Conservation (phyloP, 129 eudicot genomes). For the Centaurea solstitialis region DNA sequence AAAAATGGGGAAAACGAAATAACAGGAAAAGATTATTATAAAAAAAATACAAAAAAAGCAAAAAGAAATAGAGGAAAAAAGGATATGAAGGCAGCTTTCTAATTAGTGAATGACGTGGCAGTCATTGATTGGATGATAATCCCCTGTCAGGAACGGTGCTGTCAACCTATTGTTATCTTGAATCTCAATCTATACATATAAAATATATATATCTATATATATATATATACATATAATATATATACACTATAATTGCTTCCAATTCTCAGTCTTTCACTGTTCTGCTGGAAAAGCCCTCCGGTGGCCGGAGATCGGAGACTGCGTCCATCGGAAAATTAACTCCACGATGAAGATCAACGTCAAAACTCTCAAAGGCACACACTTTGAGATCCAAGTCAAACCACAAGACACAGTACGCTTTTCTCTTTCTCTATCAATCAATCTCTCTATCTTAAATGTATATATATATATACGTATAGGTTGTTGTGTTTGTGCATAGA, state of each 20-base stretch:
- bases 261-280: neutral
- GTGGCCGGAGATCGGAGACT: slow-evolving; percentile 4
- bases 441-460: neutral
- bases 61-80: neutral
- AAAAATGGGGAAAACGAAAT: too few species aligned
- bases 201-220: neutral
- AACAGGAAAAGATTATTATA: neutral
- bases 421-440: neutral
- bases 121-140: neutral
- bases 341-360: slow-evolving; percentile 51
- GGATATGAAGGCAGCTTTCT: neutral
- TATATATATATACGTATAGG: neutral
- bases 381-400: slow-evolving; percentile 63
- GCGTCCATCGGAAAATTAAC: neutral
- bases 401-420: slow-evolving; percentile 48
- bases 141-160: neutral
- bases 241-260: neutral
- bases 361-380: slow-evolving; percentile 61
- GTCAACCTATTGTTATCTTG: neutral
- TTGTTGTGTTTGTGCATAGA: neutral
- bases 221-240: neutral
- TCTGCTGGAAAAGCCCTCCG: neutral
- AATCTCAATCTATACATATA: neutral
- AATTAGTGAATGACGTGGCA: neutral
- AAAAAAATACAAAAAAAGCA: too few species aligned